phyloP scores from a whole-genome alignment of 139 green algal species.

The Mesotaenium endlicherianum region DNA sequence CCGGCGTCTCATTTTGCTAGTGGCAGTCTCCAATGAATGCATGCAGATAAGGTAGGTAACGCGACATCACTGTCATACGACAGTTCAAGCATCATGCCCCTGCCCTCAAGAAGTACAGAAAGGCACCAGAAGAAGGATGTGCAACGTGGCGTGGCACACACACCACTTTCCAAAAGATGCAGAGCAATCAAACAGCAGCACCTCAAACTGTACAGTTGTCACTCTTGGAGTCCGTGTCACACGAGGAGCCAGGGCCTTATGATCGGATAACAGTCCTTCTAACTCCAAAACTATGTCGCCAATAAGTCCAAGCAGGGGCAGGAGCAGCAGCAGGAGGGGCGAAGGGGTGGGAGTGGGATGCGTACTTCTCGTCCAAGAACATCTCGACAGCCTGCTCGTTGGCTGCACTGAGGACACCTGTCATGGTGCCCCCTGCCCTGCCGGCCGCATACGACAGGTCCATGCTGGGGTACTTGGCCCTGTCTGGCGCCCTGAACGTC shows the following conservation, averaged over 20 bases:
- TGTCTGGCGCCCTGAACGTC: slow-evolving; percentile 89
- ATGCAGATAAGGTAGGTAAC: not conserved
- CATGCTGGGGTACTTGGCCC: slow-evolving; percentile 95
- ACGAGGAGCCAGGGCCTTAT: not conserved
- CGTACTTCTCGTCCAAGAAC: slow-evolving; percentile 87
- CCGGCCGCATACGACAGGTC: slow-evolving; percentile 91
- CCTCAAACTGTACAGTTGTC: not conserved
- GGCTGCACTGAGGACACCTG: slow-evolving; percentile 89
- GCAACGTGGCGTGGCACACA: too few relatives aligned
- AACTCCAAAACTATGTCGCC: not conserved
- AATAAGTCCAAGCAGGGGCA: not conserved
- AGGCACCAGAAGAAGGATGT: not conserved
- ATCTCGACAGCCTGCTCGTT: slow-evolving; percentile 97
- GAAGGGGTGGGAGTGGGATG: not conserved
- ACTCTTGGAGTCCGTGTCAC: not conserved
- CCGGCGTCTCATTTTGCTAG: too few relatives aligned
- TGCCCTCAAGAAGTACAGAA: not conserved
- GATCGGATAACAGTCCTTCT: not conserved
- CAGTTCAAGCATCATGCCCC: too few relatives aligned
- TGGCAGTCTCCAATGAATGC: too few relatives aligned
- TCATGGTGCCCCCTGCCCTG: slow-evolving; percentile 95
- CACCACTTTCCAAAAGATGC: too few relatives aligned
- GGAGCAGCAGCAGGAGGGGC: not conserved
- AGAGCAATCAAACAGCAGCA: slow-evolving; percentile 23
- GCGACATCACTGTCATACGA: not conserved